A percentile compares a stretch with the other conserved stretches of the same genome.
Conservation (phyloP, 352 stramenopile species). For the Globisporangium yorkense region DNA sequence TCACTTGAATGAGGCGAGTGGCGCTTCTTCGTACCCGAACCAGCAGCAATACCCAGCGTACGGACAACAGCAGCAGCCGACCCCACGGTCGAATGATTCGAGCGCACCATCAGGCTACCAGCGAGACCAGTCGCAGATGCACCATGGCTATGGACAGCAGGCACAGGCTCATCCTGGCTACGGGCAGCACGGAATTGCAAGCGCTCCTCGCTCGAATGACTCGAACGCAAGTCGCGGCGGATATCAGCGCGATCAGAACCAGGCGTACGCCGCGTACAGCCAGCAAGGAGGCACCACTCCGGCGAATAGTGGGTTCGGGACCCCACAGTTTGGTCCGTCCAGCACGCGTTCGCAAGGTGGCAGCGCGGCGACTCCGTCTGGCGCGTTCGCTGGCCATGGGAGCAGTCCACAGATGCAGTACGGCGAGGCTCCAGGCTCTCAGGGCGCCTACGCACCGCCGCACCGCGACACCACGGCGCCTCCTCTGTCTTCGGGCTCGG, state of each 20-base stretch:
- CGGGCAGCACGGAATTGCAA: neutral
- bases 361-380: slow-evolving; percentile 17
- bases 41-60: slow-evolving; percentile 7
- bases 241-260: neutral
- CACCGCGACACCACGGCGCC: slow-evolving; percentile 7
- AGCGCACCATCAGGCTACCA: slow-evolving; percentile 1
- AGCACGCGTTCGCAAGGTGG: slow-evolving; percentile 9
- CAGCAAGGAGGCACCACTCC: slow-evolving; percentile 3
- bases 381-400: slow-evolving; percentile 22
- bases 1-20: slow-evolving; percentile 14
- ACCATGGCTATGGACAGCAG: slow-evolving; percentile 1
- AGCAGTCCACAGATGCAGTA: slow-evolving; percentile 5
- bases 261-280: slow-evolving; percentile 2
- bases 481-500: slow-evolving; percentile 1
- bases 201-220: slow-evolving; percentile 15
- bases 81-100: slow-evolving; percentile 6
- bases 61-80: slow-evolving; percentile 5
- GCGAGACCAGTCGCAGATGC: neutral
- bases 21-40: slow-evolving; percentile 17
- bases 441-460: slow-evolving; percentile 4
- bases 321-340: slow-evolving; percentile 4
- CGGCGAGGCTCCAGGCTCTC: slow-evolving; percentile 4
- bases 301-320: slow-evolving; percentile 2
- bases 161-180: slow-evolving; percentile 4
- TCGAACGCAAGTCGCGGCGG: slow-evolving; percentile 5